Percentiles rank a stretch among this genome's conserved stretches.
phyloP scores from a whole-genome alignment of 495 filamentous ascomycete species.

The Darksidea phi region DNA sequence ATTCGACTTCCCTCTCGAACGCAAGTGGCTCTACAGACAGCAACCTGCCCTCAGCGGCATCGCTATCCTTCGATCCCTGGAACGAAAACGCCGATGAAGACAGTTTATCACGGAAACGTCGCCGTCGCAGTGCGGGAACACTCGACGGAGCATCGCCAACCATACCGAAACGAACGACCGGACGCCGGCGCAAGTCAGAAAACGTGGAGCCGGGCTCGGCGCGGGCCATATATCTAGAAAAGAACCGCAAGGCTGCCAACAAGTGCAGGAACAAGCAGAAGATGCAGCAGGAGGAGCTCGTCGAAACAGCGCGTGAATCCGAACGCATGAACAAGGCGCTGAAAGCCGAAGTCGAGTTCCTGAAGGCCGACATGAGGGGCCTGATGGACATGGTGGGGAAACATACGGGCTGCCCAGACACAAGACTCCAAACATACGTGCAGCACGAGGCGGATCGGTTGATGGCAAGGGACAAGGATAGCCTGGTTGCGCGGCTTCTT shows the following conservation, averaged over 20 bases:
- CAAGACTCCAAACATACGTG: conserved; percentile 14
- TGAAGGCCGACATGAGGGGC: conserved; percentile 1
- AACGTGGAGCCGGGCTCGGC: conserved; percentile 4
- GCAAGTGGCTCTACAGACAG: not conserved
- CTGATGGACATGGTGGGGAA: conserved; percentile 14
- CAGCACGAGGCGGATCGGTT: conserved; percentile 17
- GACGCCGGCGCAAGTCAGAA: not conserved
- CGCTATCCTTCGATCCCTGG: not conserved
- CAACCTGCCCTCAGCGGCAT: not conserved
- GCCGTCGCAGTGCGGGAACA: not conserved
- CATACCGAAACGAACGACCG: not conserved
- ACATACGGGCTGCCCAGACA: conserved; percentile 13
- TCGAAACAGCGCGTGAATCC: conserved; percentile 1
- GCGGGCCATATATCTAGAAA: conserved; percentile 11
- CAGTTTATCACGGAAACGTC: no score
- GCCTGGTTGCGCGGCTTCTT: not conserved
- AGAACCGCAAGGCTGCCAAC: conserved; percentile 22
- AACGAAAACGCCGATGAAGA: not conserved
- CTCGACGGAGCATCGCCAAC: not conserved
- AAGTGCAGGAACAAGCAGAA: conserved; percentile 26
- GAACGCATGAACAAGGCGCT: conserved; percentile 18
- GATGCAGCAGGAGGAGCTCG: conserved; percentile 15
- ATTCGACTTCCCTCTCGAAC: not conserved
- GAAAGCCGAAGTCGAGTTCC: conserved; percentile 8
- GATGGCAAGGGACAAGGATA: not conserved